Conservation (phyloP, 164 flowering plant species). For the Liriodendron chinense region DNA sequence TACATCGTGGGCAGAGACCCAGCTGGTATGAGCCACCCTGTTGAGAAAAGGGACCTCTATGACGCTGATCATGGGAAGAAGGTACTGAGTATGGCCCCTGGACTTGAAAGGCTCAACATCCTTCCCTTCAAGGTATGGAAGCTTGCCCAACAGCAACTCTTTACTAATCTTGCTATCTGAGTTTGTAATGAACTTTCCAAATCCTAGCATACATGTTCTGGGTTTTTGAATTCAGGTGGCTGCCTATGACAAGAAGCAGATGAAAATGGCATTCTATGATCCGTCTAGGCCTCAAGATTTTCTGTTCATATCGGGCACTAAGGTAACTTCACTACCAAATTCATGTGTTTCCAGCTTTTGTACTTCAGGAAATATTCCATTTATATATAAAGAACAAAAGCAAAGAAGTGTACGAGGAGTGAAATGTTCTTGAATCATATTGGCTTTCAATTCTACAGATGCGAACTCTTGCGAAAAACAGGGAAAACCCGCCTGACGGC, state of each 20-base stretch:
- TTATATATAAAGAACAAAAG: not conserved
- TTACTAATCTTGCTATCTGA: too few relatives aligned
- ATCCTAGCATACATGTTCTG: too few relatives aligned
- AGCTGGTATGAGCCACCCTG: slow-evolving; percentile 94
- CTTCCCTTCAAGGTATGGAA: slow-evolving; percentile 80
- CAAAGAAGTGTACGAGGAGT: not conserved
- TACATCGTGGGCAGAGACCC: slow-evolving; percentile 98
- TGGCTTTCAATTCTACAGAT: slow-evolving; percentile 44
- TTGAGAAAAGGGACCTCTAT: slow-evolving; percentile 84
- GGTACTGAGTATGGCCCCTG: slow-evolving; percentile 97
- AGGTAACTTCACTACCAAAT: slow-evolving; percentile 40
- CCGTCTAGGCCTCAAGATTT: slow-evolving; percentile 89
- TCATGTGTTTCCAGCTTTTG: not conserved
- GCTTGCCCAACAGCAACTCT: not conserved
- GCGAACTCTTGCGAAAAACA: slow-evolving; percentile 80
- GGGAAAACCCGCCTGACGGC: slow-evolving; percentile 87
- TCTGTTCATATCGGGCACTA: slow-evolving; percentile 93
- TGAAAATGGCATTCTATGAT: slow-evolving; percentile 94
- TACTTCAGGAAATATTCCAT: not conserved
- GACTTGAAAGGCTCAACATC: slow-evolving; percentile 81
- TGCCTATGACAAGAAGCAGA: slow-evolving; percentile 82
- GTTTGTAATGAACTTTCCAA: too few relatives aligned
- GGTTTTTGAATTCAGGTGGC: slow-evolving; percentile 59
- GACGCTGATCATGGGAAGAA: slow-evolving; percentile 97
- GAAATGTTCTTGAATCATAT: not conserved